phyloP scores from a whole-genome alignment of 495 filamentous ascomycete genomes.

The Podospora anserina region DNA sequence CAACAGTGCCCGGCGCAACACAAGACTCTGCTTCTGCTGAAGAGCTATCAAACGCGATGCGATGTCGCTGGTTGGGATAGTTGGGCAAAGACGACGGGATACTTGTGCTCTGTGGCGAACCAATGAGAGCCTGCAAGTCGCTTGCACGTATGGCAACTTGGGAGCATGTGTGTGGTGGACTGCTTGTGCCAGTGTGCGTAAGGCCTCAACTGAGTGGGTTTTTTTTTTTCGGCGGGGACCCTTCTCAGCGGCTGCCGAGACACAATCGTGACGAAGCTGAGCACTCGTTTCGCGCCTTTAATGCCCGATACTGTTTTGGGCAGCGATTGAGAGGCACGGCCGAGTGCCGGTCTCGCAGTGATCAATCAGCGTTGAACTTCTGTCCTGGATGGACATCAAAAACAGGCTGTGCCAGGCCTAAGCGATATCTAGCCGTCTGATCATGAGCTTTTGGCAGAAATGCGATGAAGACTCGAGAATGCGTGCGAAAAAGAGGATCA shows the following conservation, averaged over 20 bases:
- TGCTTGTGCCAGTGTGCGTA: slow-evolving; percentile 18
- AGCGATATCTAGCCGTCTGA: background rate
- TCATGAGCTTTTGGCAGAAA: slow-evolving; percentile 12
- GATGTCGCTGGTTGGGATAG: slow-evolving; percentile 5
- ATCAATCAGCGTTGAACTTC: slow-evolving; percentile 3
- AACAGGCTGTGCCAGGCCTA: background rate
- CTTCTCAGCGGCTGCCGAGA: slow-evolving; percentile 19
- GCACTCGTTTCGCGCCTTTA: slow-evolving; percentile 24
- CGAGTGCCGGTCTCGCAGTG: slow-evolving; percentile 2
- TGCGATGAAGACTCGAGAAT: slow-evolving; percentile 17
- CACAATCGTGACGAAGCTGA: slow-evolving; percentile 14
- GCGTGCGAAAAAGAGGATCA: slow-evolving; percentile 3
- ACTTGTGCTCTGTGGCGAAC: slow-evolving; percentile 24
- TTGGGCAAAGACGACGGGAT: background rate
- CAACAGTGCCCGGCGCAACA: slow-evolving; percentile 1
- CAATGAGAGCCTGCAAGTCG: slow-evolving; percentile 24
- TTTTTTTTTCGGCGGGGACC: slow-evolving; percentile 24
- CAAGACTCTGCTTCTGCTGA: background rate
- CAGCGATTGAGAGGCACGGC: slow-evolving; percentile 27
- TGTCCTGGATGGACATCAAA: background rate
- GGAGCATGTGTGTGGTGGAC: slow-evolving; percentile 31
- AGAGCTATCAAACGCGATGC: background rate
- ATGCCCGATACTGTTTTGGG: slow-evolving; percentile 37
- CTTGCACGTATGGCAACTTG: slow-evolving; percentile 29
- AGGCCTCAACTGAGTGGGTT: slow-evolving; percentile 32